Evolutionary conservation across 257 asterid genomes (phyloP), one percentile per base, ranked within the genome.

Genomic region (Fraxinus anomala): DNA sequence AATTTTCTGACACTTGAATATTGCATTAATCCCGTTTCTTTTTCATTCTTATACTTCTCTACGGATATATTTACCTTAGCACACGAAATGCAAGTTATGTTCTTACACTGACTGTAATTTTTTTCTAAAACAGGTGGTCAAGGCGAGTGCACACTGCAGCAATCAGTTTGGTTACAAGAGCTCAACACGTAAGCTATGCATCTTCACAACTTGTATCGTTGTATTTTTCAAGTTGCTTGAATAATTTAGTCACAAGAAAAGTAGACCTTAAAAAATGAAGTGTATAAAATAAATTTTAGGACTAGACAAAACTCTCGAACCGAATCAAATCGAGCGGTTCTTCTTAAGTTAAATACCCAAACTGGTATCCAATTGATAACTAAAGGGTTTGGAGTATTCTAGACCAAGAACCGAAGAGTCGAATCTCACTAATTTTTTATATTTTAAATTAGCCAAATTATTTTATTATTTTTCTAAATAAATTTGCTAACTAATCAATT

Each of bases 141-240:
- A 88, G 84, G 84, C 96, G 72, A 92, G 97, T 88, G 86, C 88
- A 33, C 98, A 88, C 82, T 89, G 96, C 88, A 82, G 91, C 73
- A 73, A 68, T 79, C 94, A 86, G 85, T 87, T 95, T 80, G 94
- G 90, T 82, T 91, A 81, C 81, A 72, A 81, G 82, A 86, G 68
- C 81, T 73, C 92, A 13, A 68, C 89, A 42, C 81, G 97, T 95
- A 86, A 86, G 93, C 84, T 26, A 61, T 39, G 44, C 36, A 31
- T 21, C 78, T 30, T 5, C 63, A 1, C 47, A 40, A 11, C 8
- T 51, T 16, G 0, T 4, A 19, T 17, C 63, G 19, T 51, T 51
- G 11, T 17, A 51, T 51, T 24, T 5, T 51, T 51, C 63, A 2
- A 51, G 63, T 19, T 19, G 19, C 63, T 16, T 16, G 19, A 16